Conservation (phyloP, 179 eudicot genomes). For the Vitellaria paradoxa region DNA sequence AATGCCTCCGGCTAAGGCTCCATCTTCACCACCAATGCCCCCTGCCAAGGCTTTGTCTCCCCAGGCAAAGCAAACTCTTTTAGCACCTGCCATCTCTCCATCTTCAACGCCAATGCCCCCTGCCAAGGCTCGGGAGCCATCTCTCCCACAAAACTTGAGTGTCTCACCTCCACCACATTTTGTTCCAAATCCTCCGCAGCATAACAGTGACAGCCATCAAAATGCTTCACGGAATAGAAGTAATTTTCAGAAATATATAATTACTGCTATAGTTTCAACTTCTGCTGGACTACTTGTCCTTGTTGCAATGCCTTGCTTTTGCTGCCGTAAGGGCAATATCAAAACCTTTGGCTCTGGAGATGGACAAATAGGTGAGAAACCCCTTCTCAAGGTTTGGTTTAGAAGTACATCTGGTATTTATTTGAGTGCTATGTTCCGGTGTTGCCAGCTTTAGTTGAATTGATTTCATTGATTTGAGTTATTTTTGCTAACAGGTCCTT, state of each 20-base stretch:
- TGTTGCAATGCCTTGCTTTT: slow-evolving; percentile 33
- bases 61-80: slow-evolving; percentile 26
- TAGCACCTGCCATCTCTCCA: slow-evolving; percentile 25
- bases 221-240: not conserved
- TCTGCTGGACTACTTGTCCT: slow-evolving; percentile 36
- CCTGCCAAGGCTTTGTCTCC: no score
- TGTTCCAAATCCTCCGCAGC: slow-evolving; percentile 13
- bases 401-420: slow-evolving; percentile 33
- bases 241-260: not conserved
- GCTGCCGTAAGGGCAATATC: slow-evolving; percentile 27
- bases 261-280: slow-evolving; percentile 29
- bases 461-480: not conserved
- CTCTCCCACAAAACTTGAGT: not conserved
- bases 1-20: not conserved
- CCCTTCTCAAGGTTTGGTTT: slow-evolving; percentile 32
- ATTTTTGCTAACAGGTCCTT: slow-evolving; percentile 35
- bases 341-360: slow-evolving; percentile 18
- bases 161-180: slow-evolving; percentile 20
- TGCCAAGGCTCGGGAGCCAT: slow-evolving; percentile 1
- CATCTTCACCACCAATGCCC: not conserved
- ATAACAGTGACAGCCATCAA: no score
- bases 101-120: slow-evolving; percentile 18
- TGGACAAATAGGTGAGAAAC: slow-evolving; percentile 43
- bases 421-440: not conserved
- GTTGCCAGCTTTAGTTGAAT: not conserved